Conservation (phyloP, 805 yeast species). For the Kodamaea nitidulidarum region DNA sequence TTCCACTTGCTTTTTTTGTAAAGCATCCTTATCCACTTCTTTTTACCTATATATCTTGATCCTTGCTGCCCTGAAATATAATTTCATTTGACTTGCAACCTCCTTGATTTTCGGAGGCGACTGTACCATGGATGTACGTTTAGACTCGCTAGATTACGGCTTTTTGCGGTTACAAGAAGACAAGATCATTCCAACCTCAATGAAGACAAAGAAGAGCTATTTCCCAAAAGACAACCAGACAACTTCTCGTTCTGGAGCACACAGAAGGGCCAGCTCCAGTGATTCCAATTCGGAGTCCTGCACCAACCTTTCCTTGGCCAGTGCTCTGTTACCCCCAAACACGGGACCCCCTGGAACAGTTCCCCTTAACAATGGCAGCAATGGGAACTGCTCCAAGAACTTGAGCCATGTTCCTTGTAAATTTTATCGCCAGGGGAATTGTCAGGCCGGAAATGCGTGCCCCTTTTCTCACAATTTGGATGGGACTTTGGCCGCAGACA, state of each 20-base stretch:
- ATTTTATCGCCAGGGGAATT: constrained; percentile 84
- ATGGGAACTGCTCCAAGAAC: constrained; percentile 34
- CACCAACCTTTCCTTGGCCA: constrained; percentile 15
- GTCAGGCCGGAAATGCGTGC: constrained; percentile 91
- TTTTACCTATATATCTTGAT: constrained; percentile 1
- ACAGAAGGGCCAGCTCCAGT: constrained; percentile 2
- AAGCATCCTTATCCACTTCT: not conserved
- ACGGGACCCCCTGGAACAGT: constrained; percentile 35
- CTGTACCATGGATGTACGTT: constrained; percentile 6
- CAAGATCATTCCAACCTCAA: constrained; percentile 8
- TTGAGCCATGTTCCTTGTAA: constrained; percentile 95
- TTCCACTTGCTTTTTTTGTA: not conserved
- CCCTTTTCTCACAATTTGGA: constrained; percentile 83
- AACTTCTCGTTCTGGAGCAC: constrained; percentile 6
- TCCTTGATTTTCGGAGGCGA: not conserved
- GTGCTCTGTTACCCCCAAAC: constrained; percentile 30
- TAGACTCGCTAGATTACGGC: constrained; percentile 8
- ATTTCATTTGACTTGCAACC: constrained; percentile 1
- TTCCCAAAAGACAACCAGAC: constrained; percentile 1
- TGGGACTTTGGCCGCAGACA: constrained; percentile 46
- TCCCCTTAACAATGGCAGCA: constrained; percentile 12
- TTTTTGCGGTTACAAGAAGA: constrained; percentile 6
- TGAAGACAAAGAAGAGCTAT: constrained; percentile 6
- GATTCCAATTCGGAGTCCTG: constrained; percentile 4
- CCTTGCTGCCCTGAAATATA: constrained; percentile 2